Base-by-base conservation (phyloP, 2,329 filamentous ascomycete genomes). In the Colletotrichum kahawae region DNA sequence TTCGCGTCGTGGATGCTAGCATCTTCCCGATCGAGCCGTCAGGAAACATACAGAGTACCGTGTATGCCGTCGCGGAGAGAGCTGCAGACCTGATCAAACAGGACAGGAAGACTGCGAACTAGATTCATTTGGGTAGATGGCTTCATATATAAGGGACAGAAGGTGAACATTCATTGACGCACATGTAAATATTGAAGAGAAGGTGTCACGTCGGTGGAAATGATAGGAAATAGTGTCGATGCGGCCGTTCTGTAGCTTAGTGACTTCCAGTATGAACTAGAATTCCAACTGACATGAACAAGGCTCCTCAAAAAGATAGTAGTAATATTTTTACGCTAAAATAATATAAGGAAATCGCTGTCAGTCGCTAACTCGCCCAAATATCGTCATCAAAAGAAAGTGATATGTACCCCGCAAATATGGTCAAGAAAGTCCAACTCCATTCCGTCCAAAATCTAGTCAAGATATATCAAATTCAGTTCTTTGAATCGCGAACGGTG, bases 1-100 rank as follows among this genome's bases (percentile, higher is more conserved):
- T 89, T 34, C 82, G 87, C 27, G 79, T 89, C 38, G 86, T 87
- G 2, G 87, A 89, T 78, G 84, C 86, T 5, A 85, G 85, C 31
- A 81, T 88, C 48, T 84, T 88, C 56, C 87, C 87, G 4, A 77
- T 88, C 34, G 82, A 86, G 60, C 85, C 85, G 2, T 69, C 79
- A 7, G 83, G 82, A 1, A 84, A 85, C 76, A 80, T 82, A 33
- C 79, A 80, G 48, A 79, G 77, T 29, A 78, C 79, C 4, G 81
- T 82, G 1, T 82, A 82, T 71, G 78, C 77, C 7, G 79, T 82
- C 24, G 80, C 78, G 10, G 87, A 89, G 80, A 88, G 86, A 81
- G 86, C 79, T 10, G 82, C 82, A 4, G 82, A 83, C 67, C 57
- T 84, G 1, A 83, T 84, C 68, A 83, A 84, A 65, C 77, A 77